Evolutionary conservation across 495 filamentous ascomycete species (phyloP), one percentile per base, ranked within the genome.

Genomic region (Penicillium fimorum): DNA sequence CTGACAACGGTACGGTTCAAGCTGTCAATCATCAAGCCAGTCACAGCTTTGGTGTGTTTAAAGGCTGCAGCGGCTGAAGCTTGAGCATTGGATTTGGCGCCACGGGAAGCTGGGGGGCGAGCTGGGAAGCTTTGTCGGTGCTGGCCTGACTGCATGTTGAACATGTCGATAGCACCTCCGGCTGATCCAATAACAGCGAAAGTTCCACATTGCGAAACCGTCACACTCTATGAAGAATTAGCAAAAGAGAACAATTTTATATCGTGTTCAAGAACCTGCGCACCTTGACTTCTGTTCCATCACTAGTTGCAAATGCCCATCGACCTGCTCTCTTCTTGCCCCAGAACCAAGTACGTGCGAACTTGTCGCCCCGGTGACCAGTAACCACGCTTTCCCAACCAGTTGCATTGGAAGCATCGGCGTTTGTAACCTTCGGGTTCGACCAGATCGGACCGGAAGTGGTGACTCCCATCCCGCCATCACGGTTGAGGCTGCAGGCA

Each of bases 341-440:
- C 90, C 96, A 96, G 74, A 97, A 97, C 94, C 94, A 99, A 22
- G 92, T 96, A 40, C 94, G 81, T 37, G 90, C 94, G 62, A 80
- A 88, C 46, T 86, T 84, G 60, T 97, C 93, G 17, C 87, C 84
- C 59, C 84, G 83, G 70, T 99, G 94, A n/a, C 90, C 92, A 11
- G 94, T 99, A 1, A 99, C 81, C 15, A 99, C 84, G 64, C 92
- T 96, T 68, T 97, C 95, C 93, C 94, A 97, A 13, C 94, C 94
- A 3, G 91, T 94, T 63, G 82, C 82, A 41, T 82, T 84, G 47
- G 84, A 88, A 48, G 81, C 75, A 53, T 82, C 79, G 54, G 84
- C 84, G 53, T 70, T 76, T 20, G 81, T 78, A 24, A 57, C 59
- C 60, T 78, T 81, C 10, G 80, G 79, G 67, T 91, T 92, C 46